Evolutionary conservation across 2,329 filamentous ascomycete species (phyloP).

Genomic region (Calonectria pauciramosa): DNA sequence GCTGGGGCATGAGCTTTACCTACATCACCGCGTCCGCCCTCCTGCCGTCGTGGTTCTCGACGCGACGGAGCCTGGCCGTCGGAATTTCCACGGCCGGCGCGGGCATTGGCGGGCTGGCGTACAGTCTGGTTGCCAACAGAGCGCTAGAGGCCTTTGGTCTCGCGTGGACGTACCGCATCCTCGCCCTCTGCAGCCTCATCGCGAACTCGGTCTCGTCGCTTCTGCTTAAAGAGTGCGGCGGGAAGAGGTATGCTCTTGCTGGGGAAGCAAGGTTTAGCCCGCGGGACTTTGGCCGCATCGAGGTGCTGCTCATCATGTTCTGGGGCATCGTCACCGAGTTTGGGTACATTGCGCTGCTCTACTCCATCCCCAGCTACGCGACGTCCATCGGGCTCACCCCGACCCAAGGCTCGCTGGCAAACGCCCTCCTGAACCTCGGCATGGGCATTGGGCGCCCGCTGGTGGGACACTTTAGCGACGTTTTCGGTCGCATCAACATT

Average conservation of each 20-base stretch:
- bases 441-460: slow-evolving; percentile 12
- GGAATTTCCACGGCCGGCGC: slow-evolving; percentile 19
- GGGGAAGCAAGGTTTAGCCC: background rate
- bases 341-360: slow-evolving; percentile 21
- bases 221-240: slow-evolving; percentile 4
- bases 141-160: slow-evolving; percentile 14
- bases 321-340: slow-evolving; percentile 19
- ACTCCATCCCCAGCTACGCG: slow-evolving; percentile 24
- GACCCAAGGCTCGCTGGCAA: slow-evolving; percentile 20
- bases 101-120: slow-evolving; percentile 18
- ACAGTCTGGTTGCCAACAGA: slow-evolving; percentile 13
- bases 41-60: slow-evolving; percentile 77
- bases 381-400: slow-evolving; percentile 14
- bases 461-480: slow-evolving; percentile 24
- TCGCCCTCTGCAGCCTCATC: slow-evolving; percentile 10
- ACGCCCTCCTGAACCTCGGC: slow-evolving; percentile 23
- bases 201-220: background rate
- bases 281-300: slow-evolving; percentile 10
- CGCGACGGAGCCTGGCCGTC: slow-evolving; percentile 37
- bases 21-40: slow-evolving; percentile 76
- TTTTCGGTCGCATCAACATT: slow-evolving; percentile 25
- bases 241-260: background rate
- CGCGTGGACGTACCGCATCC: slow-evolving; percentile 23
- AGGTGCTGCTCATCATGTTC: slow-evolving; percentile 20
- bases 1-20: slow-evolving; percentile 78